Evolutionary conservation across 1,139 yeast genomes (phyloP).

Genomic region (Geotrichum aggregatum): DNA sequence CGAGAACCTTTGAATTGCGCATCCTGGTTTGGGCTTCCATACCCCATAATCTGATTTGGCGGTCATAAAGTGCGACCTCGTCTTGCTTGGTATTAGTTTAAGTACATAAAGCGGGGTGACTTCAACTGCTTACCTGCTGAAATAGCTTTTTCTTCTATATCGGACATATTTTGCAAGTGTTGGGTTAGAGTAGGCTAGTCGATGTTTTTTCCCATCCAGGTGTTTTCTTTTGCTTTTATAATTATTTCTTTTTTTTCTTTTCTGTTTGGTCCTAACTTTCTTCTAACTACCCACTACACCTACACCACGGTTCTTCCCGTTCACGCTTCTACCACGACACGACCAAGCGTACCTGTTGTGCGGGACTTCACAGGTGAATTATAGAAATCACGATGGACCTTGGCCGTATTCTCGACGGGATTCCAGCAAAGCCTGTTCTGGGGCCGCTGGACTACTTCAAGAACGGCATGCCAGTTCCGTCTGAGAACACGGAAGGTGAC

Average conservation of each 20-base stretch:
- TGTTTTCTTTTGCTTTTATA: neutral
- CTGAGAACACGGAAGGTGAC: conserved; percentile 52
- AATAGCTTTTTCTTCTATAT: conserved; percentile 12
- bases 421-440: conserved; percentile 78
- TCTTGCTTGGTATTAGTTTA: conserved; percentile 42
- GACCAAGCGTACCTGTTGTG: neutral
- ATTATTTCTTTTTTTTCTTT: conserved; percentile 2
- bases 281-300: too few relatives aligned
- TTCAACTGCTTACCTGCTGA: conserved; percentile 21
- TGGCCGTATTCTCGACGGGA: conserved; percentile 69
- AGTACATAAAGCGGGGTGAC: neutral
- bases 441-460: conserved; percentile 29
- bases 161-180: conserved; percentile 7
- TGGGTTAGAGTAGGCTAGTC: neutral
- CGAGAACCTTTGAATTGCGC: conserved; percentile 65
- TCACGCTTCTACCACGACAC: neutral
- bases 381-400: conserved; percentile 54
- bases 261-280: conserved; percentile 2
- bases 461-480: conserved; percentile 22
- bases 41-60: conserved; percentile 97
- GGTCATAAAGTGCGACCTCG: conserved; percentile 87
- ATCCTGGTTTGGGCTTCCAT: conserved; percentile 83
- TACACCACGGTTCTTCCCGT: neutral
- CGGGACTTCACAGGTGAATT: neutral
- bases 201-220: neutral